These are phyloP conservation scores for Malassezia slooffiae DNA, from an alignment of 1,284 basidiomycete genomes.

Conservation along the genomic window DNA sequence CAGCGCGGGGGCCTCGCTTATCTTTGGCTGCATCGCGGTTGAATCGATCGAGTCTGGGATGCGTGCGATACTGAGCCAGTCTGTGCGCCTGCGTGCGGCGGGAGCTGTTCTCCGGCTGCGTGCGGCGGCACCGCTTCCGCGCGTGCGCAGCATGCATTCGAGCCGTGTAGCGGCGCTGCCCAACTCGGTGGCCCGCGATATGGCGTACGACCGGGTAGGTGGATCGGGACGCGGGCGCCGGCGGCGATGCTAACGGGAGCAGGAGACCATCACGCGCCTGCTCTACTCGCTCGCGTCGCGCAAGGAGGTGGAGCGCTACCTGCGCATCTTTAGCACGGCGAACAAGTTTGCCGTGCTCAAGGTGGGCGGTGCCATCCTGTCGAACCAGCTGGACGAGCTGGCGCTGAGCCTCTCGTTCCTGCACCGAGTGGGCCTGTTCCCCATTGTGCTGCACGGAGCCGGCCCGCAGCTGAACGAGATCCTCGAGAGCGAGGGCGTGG, in stretches of 20 bases:
- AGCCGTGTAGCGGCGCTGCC: background rate
- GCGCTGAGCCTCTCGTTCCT: slow-evolving; percentile 45
- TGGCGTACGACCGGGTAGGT: slow-evolving; percentile 11
- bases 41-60: no score
- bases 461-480: slow-evolving; percentile 47
- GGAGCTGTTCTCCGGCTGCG: no score
- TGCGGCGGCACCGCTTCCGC: no score
- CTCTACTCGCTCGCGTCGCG: slow-evolving; percentile 46
- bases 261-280: slow-evolving; percentile 44
- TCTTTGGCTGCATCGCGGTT: no score
- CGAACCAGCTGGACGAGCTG: slow-evolving; percentile 45
- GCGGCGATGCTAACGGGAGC: background rate
- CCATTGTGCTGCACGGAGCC: slow-evolving; percentile 45
- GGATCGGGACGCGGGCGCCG: no score
- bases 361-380: slow-evolving; percentile 45
- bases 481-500: slow-evolving; percentile 44
- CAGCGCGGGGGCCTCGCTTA: no score
- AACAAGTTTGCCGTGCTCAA: slow-evolving; percentile 47
- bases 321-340: slow-evolving; percentile 45
- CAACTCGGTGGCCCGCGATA: background rate
- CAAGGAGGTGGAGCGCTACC: slow-evolving; percentile 45
- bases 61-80: no score
- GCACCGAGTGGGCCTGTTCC: slow-evolving; percentile 46
- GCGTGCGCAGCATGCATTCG: slow-evolving; percentile 2
- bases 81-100: no score